phyloP scores from a whole-genome alignment of 805 yeast species.

The Pichia exigua region DNA sequence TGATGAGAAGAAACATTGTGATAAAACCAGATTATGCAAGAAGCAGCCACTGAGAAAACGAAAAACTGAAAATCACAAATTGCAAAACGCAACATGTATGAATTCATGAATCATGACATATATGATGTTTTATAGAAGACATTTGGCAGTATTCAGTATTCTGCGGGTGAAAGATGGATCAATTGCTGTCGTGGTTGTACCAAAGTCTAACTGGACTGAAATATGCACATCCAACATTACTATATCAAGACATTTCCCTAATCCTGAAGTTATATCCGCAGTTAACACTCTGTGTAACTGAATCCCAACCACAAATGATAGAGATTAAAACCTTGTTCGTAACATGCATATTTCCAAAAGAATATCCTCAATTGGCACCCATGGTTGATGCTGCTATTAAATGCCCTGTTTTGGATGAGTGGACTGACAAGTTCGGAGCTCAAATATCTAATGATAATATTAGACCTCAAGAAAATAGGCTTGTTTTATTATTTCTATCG shows the following conservation, averaged over 20 bases:
- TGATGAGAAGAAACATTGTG: neutral
- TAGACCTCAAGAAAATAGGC: conserved; percentile 21
- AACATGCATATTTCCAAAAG: neutral
- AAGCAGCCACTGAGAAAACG: neutral
- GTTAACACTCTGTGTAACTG: neutral
- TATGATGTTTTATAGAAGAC: too few relatives aligned
- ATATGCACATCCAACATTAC: neutral
- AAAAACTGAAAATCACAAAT: neutral
- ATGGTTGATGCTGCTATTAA: neutral
- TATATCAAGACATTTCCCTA: neutral
- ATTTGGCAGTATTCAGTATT: neutral
- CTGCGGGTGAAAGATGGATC: neutral
- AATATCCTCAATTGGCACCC: neutral
- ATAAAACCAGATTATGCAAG: neutral
- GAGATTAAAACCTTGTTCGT: neutral
- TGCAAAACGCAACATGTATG: neutral
- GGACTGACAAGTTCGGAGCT: neutral
- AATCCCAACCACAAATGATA: neutral
- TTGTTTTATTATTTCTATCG: conserved; percentile 19
- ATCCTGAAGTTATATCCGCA: neutral
- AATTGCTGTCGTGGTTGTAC: neutral
- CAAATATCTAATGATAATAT: conserved; percentile 21
- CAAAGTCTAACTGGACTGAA: neutral
- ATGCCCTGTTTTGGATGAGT: neutral
- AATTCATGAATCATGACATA: too few relatives aligned